phyloP scores from a whole-genome alignment of 1,284 basidiomycete species.

The Fomitopsis schrenkii region DNA sequence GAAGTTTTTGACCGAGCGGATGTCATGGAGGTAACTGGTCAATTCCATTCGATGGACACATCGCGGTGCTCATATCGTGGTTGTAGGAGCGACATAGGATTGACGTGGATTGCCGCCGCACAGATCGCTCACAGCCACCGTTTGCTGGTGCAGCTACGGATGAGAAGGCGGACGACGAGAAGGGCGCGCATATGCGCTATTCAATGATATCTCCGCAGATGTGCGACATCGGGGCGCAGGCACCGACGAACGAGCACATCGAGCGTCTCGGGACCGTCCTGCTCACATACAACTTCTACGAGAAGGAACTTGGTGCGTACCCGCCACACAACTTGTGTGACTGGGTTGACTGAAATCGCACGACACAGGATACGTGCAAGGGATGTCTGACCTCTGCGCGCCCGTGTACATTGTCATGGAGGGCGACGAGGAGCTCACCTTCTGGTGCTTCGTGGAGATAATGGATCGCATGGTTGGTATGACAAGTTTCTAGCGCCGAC shows the following conservation, averaged over 20 bases:
- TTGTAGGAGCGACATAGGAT: slow-evolving; percentile 78
- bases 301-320: slow-evolving; percentile 79
- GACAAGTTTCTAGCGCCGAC: background rate
- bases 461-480: slow-evolving; percentile 89
- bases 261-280: slow-evolving; percentile 77
- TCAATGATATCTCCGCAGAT: slow-evolving; percentile 70
- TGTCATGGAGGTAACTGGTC: slow-evolving; percentile 58
- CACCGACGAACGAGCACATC: slow-evolving; percentile 84
- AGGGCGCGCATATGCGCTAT: slow-evolving; percentile 46
- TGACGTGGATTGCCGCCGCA: slow-evolving; percentile 94
- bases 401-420: slow-evolving; percentile 92
- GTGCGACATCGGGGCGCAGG: slow-evolving; percentile 74
- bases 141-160: slow-evolving; percentile 53
- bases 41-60: background rate
- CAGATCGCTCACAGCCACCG: slow-evolving; percentile 89
- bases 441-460: slow-evolving; percentile 93
- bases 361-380: slow-evolving; percentile 78
- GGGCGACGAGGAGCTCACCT: slow-evolving; percentile 85
- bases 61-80: background rate
- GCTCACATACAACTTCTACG: slow-evolving; percentile 91
- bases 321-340: slow-evolving; percentile 1
- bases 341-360: slow-evolving; percentile 8
- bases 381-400: slow-evolving; percentile 96
- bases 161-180: slow-evolving; percentile 42
- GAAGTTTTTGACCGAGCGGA: slow-evolving; percentile 77